Conservation (phyloP, 192 early-diverging fungal species). For the Lunasporangiospora selenospora region DNA sequence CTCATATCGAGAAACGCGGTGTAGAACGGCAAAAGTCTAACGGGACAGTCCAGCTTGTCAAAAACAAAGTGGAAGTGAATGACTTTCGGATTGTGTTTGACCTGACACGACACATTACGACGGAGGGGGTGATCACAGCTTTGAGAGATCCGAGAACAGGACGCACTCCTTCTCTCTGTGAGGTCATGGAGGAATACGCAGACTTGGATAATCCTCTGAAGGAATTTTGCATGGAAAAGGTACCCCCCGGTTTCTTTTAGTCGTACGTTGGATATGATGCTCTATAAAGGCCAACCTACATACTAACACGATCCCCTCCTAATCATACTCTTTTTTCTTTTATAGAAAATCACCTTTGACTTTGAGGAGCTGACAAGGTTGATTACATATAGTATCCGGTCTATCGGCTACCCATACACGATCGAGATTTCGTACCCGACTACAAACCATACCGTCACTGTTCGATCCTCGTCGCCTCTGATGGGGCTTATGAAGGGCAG, state of each 20-base stretch:
- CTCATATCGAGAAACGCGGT: constrained; percentile 24
- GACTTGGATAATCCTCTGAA: constrained; percentile 47
- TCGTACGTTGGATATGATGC: not conserved
- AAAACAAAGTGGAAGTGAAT: constrained; percentile 18
- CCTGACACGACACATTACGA: constrained; percentile 32
- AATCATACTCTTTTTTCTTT: not conserved
- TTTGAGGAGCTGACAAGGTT: constrained; percentile 45
- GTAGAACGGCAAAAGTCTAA: constrained; percentile 3
- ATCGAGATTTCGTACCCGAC: constrained; percentile 48
- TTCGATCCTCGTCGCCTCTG: constrained; percentile 33
- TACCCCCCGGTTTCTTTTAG: not conserved
- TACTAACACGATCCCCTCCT: too few relatives aligned
- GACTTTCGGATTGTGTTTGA: constrained; percentile 51
- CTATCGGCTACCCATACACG: constrained; percentile 33
- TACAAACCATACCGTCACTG: constrained; percentile 31
- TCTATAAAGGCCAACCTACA: too few relatives aligned
- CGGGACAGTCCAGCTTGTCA: constrained; percentile 6
- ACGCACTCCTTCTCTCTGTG: constrained; percentile 12
- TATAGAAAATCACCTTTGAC: constrained; percentile 44
- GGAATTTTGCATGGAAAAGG: constrained; percentile 50
- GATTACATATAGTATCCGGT: constrained; percentile 40
- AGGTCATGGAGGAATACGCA: constrained; percentile 42
- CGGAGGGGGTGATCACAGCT: constrained; percentile 21
- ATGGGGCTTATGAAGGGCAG: constrained; percentile 22
- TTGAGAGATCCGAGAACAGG: constrained; percentile 21